Percentiles rank a stretch among this genome's conserved stretches.
Evolutionary conservation across 805 yeast species (phyloP).

Genomic region (Priceomyces castillae): DNA sequence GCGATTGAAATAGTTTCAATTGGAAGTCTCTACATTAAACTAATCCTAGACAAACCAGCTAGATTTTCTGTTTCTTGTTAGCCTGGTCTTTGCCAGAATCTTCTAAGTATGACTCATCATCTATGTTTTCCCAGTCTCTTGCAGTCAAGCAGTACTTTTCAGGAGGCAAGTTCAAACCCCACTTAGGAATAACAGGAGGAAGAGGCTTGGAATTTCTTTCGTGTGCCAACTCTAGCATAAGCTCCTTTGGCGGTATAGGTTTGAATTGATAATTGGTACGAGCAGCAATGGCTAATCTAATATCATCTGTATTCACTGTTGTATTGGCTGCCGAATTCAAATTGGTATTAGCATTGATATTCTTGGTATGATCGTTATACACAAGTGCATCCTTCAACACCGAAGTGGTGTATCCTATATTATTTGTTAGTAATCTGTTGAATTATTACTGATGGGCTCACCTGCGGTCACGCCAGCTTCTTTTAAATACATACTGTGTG

Average conservation of each 20-base stretch:
- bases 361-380: slow-evolving; percentile 77
- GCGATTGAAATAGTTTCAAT: too few species aligned
- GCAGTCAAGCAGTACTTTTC: slow-evolving; percentile 95
- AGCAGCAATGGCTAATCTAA: slow-evolving; percentile 89
- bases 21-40: too few species aligned
- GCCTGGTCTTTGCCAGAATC: neutral
- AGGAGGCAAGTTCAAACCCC: slow-evolving; percentile 94
- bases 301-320: slow-evolving; percentile 79
- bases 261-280: slow-evolving; percentile 94
- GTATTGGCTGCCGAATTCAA: slow-evolving; percentile 39
- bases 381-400: slow-evolving; percentile 86
- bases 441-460: neutral
- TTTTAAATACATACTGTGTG: slow-evolving; percentile 51
- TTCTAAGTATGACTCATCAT: slow-evolving; percentile 16
- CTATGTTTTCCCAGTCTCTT: slow-evolving; percentile 58
- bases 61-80: neutral
- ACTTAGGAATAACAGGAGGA: slow-evolving; percentile 87
- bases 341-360: slow-evolving; percentile 30
- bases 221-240: slow-evolving; percentile 83
- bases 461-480: neutral
- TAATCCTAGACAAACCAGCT: neutral
- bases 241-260: slow-evolving; percentile 90
- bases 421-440: slow-evolving; percentile 6
- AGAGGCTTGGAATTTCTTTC: slow-evolving; percentile 87
- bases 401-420: slow-evolving; percentile 68